These are phyloP conservation scores for Tylopilus sp. DNA, from an alignment of 768 basidiomycete species.

Conservation along the genomic window DNA sequence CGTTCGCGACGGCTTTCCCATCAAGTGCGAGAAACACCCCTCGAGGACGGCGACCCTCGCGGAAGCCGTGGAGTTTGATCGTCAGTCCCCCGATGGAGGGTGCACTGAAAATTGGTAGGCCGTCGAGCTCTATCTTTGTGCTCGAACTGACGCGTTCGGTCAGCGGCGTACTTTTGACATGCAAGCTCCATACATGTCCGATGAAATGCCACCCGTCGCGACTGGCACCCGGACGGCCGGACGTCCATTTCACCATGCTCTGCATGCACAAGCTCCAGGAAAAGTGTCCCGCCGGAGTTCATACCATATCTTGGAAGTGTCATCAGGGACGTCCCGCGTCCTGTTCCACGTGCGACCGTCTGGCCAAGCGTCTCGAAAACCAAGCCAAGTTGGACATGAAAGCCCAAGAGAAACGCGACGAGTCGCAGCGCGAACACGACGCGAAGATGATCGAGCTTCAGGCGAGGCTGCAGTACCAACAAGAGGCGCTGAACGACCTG, in stretches of 20 bases:
- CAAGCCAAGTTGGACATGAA: constrained; percentile 39
- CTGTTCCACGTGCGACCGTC: constrained; percentile 48
- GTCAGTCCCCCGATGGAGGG: constrained; percentile 58
- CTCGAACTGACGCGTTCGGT: background rate
- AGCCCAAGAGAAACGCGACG: constrained; percentile 44
- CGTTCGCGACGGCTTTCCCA: constrained; percentile 60
- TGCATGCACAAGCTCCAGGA: constrained; percentile 39
- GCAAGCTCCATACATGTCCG: constrained; percentile 45
- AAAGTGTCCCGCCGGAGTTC: constrained; percentile 43
- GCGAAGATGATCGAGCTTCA: constrained; percentile 42
- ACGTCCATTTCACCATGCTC: constrained; percentile 30
- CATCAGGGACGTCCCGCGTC: constrained; percentile 33
- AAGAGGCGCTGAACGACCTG: constrained; percentile 34
- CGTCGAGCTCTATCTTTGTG: no score
- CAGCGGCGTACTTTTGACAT: constrained; percentile 16
- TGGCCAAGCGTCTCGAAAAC: constrained; percentile 39
- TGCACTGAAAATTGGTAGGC: constrained; percentile 58
- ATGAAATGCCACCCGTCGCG: constrained; percentile 57
- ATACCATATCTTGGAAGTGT: constrained; percentile 46
- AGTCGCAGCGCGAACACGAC: constrained; percentile 42
- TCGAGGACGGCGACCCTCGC: constrained; percentile 36
- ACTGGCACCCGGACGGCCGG: constrained; percentile 44
- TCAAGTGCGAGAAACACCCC: constrained; percentile 55
- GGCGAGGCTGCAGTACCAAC: constrained; percentile 33
- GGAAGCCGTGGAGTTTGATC: constrained; percentile 48